Base-by-base conservation (phyloP, 148 eudicot species). In the Tetragonia tetragonoides region DNA sequence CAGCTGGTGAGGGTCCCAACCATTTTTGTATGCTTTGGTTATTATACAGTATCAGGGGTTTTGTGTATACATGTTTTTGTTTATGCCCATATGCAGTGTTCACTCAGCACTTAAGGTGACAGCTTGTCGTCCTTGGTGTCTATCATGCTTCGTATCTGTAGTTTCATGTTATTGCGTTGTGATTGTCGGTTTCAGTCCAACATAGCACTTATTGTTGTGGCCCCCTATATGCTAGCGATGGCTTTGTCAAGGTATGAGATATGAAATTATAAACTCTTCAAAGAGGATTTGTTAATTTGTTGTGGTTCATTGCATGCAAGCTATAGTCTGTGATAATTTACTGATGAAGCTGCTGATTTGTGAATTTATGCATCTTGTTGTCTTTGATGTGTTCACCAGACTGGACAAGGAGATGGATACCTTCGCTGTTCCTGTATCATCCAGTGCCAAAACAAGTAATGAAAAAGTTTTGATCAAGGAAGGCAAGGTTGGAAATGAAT, bases 41-140 rank as follows among this genome's bases (percentile, higher is more conserved):
- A 47, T 10, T 63, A 23, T 28, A 28, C 34, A 28, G 34, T 28
- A 28, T 28, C 34, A 2, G 15, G 56, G 10, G 57, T 42, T 59
- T 73, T 77, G 37, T 76, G 42, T 49, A 28, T n/a, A 28, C 34
- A 15, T 20, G 75, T 66, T 46, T 73, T 18, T 42, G 49, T 24
- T 44, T 89, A 72, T 93, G 97, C 82, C 90, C 87, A 78, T 88
- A 28, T 28, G 34, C 34, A 28, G 97, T 79, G 85, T 91, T 70
- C 94, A 91, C 84, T 83, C 70, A 63, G 97, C 93, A 34, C 84
- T 91, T 57, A 91, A 95, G 99, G 99, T 93, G 80, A 77, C 68
- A 51, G 42, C 66, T 71, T 40, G 8, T 53, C 34, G 7, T 40
- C 70, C n/a, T 69, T 11, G 6, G 39, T 66, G 23, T 73, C 76